These are phyloP conservation scores for Mytilinidion resinicola DNA, from an alignment of 495 filamentous ascomycete genomes.

Conservation along the genomic window DNA sequence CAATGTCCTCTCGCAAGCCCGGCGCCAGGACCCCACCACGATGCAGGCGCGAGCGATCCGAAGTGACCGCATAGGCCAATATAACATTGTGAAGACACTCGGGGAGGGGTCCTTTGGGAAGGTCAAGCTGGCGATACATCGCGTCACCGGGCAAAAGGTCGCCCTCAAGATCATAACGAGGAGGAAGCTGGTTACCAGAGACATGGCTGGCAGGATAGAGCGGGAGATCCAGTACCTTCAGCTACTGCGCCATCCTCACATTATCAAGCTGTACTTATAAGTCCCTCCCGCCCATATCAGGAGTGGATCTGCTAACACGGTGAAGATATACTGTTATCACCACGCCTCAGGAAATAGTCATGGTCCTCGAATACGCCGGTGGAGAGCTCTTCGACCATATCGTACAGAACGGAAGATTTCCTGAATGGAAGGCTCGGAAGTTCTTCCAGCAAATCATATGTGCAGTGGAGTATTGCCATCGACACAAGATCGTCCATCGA, in stretches of 20 bases:
- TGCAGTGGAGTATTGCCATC: constrained; percentile 96
- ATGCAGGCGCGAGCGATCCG: constrained; percentile 32
- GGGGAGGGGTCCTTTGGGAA: constrained; percentile 98
- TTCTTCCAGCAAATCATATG: constrained; percentile 99
- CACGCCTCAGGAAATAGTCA: constrained; percentile 87
- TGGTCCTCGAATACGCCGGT: constrained; percentile 97
- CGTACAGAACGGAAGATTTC: constrained; percentile 80
- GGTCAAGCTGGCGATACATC: constrained; percentile 91
- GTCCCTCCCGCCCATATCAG: constrained; percentile 10
- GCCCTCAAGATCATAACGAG: constrained; percentile 95
- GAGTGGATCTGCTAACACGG: constrained; percentile 10
- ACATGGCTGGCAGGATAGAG: constrained; percentile 96
- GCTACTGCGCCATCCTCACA: constrained; percentile 90
- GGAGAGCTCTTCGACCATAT: constrained; percentile 97
- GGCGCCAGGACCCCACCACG: constrained; percentile 26
- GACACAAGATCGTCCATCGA: constrained; percentile 97
- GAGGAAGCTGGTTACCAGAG: constrained; percentile 87
- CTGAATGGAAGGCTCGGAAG: constrained; percentile 80
- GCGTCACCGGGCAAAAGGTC: constrained; percentile 84
- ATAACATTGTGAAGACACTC: constrained; percentile 80
- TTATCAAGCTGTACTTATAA: constrained; percentile 84
- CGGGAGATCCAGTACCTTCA: constrained; percentile 97
- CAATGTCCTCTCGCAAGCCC: constrained; percentile 19
- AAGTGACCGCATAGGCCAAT: constrained; percentile 81
- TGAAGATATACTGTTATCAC: constrained; percentile 90